phyloP scores from a whole-genome alignment of 768 basidiomycete species.

The Lactarius psammicola region DNA sequence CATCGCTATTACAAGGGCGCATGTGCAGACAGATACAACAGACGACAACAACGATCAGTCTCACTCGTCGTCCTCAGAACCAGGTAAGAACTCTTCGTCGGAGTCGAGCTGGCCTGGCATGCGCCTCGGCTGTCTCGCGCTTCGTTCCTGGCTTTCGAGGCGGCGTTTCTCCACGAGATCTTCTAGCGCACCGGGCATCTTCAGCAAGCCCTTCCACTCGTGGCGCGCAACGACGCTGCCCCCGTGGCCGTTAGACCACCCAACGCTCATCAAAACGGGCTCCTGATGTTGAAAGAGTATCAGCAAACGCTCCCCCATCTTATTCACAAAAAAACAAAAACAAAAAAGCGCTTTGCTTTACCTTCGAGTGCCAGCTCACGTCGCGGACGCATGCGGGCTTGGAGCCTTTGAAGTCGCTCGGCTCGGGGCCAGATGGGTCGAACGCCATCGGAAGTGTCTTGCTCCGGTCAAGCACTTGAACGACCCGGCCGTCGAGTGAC shows the following conservation, averaged over 20 bases:
- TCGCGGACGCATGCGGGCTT: constrained; percentile 73
- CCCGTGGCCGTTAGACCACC: constrained; percentile 68
- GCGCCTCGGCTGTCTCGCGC: not conserved
- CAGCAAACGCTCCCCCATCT: not conserved
- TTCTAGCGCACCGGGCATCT: constrained; percentile 62
- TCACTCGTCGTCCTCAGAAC: constrained; percentile 19
- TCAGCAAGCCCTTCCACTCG: constrained; percentile 92
- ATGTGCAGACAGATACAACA: not conserved
- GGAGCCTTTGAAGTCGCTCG: constrained; percentile 35
- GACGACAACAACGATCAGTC: not conserved
- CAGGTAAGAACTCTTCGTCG: constrained; percentile 13
- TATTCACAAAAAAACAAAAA: too few relatives aligned
- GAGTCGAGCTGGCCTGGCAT: constrained; percentile 29
- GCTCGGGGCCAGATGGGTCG: constrained; percentile 69
- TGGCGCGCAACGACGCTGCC: constrained; percentile 86
- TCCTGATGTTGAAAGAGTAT: constrained; percentile 45
- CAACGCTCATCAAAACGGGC: constrained; percentile 89
- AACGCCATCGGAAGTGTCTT: constrained; percentile 65
- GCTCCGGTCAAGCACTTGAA: constrained; percentile 81
- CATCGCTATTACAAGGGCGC: not conserved
- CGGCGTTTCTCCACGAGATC: constrained; percentile 67
- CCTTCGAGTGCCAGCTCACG: constrained; percentile 91
- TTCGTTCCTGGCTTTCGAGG: constrained; percentile 36
- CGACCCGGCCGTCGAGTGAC: constrained; percentile 86
- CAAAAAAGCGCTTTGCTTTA: constrained; percentile 33